phyloP scores from a whole-genome alignment of 2,329 filamentous ascomycete genomes.

The Talaromyces sp. region DNA sequence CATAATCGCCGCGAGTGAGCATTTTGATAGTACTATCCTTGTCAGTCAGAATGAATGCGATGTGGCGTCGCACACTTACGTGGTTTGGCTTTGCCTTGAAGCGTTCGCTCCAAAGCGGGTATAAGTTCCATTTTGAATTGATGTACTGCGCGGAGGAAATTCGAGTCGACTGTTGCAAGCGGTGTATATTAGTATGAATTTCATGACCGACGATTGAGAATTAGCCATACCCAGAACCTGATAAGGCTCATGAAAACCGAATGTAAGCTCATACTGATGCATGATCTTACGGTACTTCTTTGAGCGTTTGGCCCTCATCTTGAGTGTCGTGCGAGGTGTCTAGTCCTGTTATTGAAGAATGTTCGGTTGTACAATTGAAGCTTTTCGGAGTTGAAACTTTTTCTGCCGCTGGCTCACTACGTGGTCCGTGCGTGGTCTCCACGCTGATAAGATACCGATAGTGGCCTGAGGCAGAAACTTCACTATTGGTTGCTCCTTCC shows the following conservation, averaged over 20 bases:
- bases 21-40: slow-evolving; percentile 67
- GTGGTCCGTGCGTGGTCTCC: slow-evolving; percentile 26
- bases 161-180: slow-evolving; percentile 64
- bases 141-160: slow-evolving; percentile 76
- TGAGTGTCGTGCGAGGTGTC: slow-evolving; percentile 22
- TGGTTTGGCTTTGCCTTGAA: slow-evolving; percentile 81
- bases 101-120: slow-evolving; percentile 70
- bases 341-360: background rate
- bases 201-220: background rate
- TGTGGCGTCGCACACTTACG: slow-evolving; percentile 48
- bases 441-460: slow-evolving; percentile 15
- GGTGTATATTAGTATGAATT: background rate
- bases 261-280: slow-evolving; percentile 81
- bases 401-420: slow-evolving; percentile 24
- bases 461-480: slow-evolving; percentile 5
- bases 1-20: slow-evolving; percentile 45
- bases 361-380: background rate
- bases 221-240: slow-evolving; percentile 65
- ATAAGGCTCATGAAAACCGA: slow-evolving; percentile 90
- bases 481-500: background rate
- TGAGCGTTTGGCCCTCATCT: slow-evolving; percentile 65
- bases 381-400: slow-evolving; percentile 24
- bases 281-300: slow-evolving; percentile 88
- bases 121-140: slow-evolving; percentile 88
- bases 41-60: background rate